phyloP scores from a whole-genome alignment of 257 asterid genomes.

The Capsicum baccatum region DNA sequence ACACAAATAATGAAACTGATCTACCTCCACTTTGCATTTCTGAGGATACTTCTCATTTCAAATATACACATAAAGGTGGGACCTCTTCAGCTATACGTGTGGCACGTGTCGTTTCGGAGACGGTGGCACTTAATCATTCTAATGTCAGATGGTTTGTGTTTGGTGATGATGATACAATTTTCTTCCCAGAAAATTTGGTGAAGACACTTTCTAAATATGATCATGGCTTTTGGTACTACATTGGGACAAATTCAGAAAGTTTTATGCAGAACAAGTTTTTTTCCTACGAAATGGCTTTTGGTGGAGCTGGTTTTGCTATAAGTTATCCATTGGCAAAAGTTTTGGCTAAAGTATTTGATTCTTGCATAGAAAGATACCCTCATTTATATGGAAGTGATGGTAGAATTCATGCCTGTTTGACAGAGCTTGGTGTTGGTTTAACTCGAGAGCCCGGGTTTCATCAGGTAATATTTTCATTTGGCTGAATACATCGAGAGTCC shows the following conservation, averaged over 20 bases:
- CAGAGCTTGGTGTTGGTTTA: slow-evolving; percentile 76
- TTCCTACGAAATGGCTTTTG: slow-evolving; percentile 80
- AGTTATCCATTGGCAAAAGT: slow-evolving; percentile 77
- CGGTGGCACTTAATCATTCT: slow-evolving; percentile 55
- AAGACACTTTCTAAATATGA: slow-evolving; percentile 79
- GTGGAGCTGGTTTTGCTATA: slow-evolving; percentile 93
- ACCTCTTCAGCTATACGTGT: slow-evolving; percentile 77
- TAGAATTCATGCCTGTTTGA: slow-evolving; percentile 67
- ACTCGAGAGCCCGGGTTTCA: slow-evolving; percentile 89
- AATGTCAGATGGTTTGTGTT: slow-evolving; percentile 85
- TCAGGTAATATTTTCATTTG: slow-evolving; percentile 56
- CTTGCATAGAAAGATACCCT: slow-evolving; percentile 67
- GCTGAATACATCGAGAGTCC: neutral
- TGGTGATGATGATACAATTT: slow-evolving; percentile 86
- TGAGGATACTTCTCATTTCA: slow-evolving; percentile 63
- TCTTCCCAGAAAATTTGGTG: slow-evolving; percentile 82
- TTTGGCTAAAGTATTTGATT: slow-evolving; percentile 66
- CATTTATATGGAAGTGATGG: slow-evolving; percentile 79
- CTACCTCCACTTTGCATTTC: slow-evolving; percentile 73
- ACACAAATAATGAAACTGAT: neutral
- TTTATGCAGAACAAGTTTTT: slow-evolving; percentile 56
- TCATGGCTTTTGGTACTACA: slow-evolving; percentile 73
- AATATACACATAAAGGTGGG: slow-evolving; percentile 63
- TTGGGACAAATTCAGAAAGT: slow-evolving; percentile 75
- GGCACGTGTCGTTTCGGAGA: slow-evolving; percentile 71